Base-by-base conservation (phyloP, 306 rosid species). In the Prunus padus region DNA sequence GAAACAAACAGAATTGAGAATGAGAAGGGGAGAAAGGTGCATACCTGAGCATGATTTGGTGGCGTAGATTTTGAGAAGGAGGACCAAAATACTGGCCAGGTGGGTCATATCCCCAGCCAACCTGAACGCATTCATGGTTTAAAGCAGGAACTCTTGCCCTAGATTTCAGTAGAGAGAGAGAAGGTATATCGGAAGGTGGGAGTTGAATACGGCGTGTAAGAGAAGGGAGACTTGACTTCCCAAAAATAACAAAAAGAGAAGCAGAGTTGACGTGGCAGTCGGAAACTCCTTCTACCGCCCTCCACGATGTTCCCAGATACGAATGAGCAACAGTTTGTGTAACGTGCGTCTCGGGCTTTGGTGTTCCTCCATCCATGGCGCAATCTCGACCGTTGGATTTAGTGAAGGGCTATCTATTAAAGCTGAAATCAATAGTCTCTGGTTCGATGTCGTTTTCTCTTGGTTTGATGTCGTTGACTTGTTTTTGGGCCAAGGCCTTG, bases 91-190 rank as follows among this genome's bases (percentile, higher is more conserved):
- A 83, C 99, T 95, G 87, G 88, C 76, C 76, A 95, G 83, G 82
- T 95, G 99, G 22, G 91, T 90, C 93, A 92, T 87, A 49, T 95
- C 99, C n/a, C 97, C 99, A 76, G 93, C 91, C 81, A 95, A 82
- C 81, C 99, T 90, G 90, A 95, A 95, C 83, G 83, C 80, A 56
- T 95, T 95, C 99, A 92, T 95, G 84, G 83, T 76, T 74, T n/a
- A 14, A 25, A 11, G 11, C 60, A 31, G 26, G 31, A 56, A 67
- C 8, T 56, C n/a, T 70, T 10, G 79, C 78, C 89, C 78, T 82
- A 74, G 81, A 86, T 51, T 51, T 68, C 55, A 73, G 68, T 59
- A 19, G 20, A 65, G 40, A 15, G 49, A 4, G 64, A 14, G 64
- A 4, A 8, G 3, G 61, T 8, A 55, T 20, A 9, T 4, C 20